Conservation (phyloP, 2,329 filamentous ascomycete genomes). For the Pseudogymnoascus sp. region DNA sequence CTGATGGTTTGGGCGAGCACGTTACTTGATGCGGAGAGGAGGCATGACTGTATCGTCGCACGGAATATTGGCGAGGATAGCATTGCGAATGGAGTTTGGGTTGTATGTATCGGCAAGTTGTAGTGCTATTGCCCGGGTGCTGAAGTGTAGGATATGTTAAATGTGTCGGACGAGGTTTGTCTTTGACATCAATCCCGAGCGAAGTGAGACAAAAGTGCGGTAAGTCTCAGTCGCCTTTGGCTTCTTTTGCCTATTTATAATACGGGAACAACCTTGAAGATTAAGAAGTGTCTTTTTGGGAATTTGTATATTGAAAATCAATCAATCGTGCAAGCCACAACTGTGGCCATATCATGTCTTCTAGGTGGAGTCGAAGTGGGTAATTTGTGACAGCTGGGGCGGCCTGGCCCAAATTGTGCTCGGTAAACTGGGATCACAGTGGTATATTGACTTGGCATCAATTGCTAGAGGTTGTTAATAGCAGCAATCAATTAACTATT, state of each 20-base stretch:
- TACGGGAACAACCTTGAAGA: not conserved
- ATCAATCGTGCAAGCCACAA: not conserved
- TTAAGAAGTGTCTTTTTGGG: not conserved
- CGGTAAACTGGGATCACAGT: not conserved
- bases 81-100: slow-evolving; percentile 14
- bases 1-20: slow-evolving; percentile 66
- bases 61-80: slow-evolving; percentile 45
- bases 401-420: not conserved
- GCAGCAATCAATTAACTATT: not conserved
- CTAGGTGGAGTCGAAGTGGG: not conserved
- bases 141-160: not conserved
- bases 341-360: not conserved
- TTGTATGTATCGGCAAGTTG: not conserved
- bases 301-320: not conserved
- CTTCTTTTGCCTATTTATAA: not conserved
- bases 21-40: slow-evolving; percentile 63
- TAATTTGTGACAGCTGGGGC: not conserved
- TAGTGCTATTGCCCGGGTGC: not conserved
- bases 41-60: slow-evolving; percentile 59
- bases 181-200: not conserved
- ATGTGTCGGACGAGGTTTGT: not conserved
- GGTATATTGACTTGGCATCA: not conserved
- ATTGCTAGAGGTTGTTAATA: not conserved
- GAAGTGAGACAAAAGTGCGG: not conserved
- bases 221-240: not conserved